Percentiles rank a stretch among this genome's conserved stretches.
Conservation (phyloP, 2,329 filamentous ascomycete genomes). For the Rugonectria rugulosa region DNA sequence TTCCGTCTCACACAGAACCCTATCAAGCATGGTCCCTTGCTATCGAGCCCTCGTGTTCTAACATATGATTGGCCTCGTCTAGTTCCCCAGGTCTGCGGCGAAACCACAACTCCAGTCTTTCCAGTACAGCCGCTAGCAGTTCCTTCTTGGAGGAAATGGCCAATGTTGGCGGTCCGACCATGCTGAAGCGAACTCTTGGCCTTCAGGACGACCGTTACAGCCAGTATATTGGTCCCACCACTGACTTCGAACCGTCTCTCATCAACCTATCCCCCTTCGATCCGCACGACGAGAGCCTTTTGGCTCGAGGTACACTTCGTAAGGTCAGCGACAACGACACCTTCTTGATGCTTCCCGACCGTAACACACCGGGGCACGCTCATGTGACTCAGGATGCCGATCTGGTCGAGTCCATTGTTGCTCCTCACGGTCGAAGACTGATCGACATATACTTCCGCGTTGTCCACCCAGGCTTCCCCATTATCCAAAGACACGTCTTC, state of each 20-base stretch:
- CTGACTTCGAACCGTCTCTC: constrained; percentile 83
- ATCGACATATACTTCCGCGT: constrained; percentile 84
- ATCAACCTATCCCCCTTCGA: constrained; percentile 84
- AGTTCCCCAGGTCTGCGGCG: constrained; percentile 65
- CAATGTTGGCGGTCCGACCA: constrained; percentile 71
- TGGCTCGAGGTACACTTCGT: constrained; percentile 72
- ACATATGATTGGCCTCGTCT: constrained; percentile 56
- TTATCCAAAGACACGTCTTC: constrained; percentile 83
- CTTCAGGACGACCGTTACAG: constrained; percentile 81
- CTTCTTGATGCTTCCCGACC: constrained; percentile 81
- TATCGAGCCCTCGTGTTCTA: constrained; percentile 45
- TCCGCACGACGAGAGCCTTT: constrained; percentile 79
- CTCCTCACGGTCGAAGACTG: constrained; percentile 77
- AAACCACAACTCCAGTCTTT: constrained; percentile 65
- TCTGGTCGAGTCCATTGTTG: constrained; percentile 78
- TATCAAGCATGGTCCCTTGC: constrained; percentile 27
- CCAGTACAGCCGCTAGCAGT: constrained; percentile 67
- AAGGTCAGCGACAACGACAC: constrained; percentile 81
- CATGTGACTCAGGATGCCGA: constrained; percentile 73
- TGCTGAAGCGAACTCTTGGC: constrained; percentile 75
- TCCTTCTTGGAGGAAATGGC: constrained; percentile 75
- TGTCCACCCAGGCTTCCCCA: constrained; percentile 82
- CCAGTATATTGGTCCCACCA: constrained; percentile 84
- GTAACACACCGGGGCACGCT: constrained; percentile 74
- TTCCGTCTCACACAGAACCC: constrained; percentile 29